phyloP scores from a whole-genome alignment of 352 stramenopile species.

The Phytophthora pini region DNA sequence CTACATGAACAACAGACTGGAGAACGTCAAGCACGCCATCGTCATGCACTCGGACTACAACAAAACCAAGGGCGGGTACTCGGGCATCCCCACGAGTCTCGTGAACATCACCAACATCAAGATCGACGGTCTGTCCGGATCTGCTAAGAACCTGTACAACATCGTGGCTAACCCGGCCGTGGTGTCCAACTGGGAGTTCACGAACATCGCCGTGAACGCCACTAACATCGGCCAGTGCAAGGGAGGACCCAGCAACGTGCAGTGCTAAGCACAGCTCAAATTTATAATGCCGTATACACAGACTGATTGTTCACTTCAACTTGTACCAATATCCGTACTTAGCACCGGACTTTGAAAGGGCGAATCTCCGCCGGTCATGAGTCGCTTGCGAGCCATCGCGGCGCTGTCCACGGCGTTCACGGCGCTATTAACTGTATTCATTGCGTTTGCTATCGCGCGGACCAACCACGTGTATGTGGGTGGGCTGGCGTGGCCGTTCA shows the following conservation, averaged over 20 bases:
- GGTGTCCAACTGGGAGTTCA: slow-evolving; percentile 37
- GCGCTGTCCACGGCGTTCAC: slow-evolving; percentile 29
- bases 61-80: slow-evolving; percentile 12
- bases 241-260: slow-evolving; percentile 14
- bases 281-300: slow-evolving; percentile 5
- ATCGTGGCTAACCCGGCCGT: slow-evolving; percentile 31
- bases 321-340: slow-evolving; percentile 3
- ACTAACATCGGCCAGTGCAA: slow-evolving; percentile 17
- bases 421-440: slow-evolving; percentile 37
- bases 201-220: slow-evolving; percentile 17
- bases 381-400: slow-evolving; percentile 25
- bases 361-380: slow-evolving; percentile 18
- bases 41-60: slow-evolving; percentile 20
- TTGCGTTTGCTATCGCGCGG: slow-evolving; percentile 43
- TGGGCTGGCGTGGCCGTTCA: slow-evolving; percentile 59
- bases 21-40: slow-evolving; percentile 14
- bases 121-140: slow-evolving; percentile 9
- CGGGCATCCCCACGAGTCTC: slow-evolving; percentile 23
- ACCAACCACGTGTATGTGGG: slow-evolving; percentile 53
- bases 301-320: slow-evolving; percentile 3
- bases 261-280: slow-evolving; percentile 9
- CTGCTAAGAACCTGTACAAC: slow-evolving; percentile 35
- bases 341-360: no score
- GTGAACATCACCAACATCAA: slow-evolving; percentile 38
- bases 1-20: slow-evolving; percentile 13